Evolutionary conservation across 2,329 filamentous ascomycete genomes (phyloP), one percentile per base, ranked within the genome.

Genomic region (Colletotrichum karsti): DNA sequence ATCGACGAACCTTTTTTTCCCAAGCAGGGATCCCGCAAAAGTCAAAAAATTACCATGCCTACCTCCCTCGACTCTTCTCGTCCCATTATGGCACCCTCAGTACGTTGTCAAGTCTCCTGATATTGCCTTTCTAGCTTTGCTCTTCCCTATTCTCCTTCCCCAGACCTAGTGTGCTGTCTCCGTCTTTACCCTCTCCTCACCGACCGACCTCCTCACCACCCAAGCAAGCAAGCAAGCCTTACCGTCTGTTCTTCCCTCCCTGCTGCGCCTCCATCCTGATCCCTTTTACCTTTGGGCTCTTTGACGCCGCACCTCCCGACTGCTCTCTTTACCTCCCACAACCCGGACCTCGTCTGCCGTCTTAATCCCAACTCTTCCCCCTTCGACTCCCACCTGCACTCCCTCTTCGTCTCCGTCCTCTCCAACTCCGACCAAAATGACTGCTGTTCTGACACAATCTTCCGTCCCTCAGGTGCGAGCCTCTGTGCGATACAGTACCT

Each of bases 21-120:
- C 33, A 12, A 50, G 53, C 64, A 67, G 64, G 64, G 59, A 67
- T 64, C 53, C 33, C 44, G 51, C 44, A 5, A 35, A 64, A 67
- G 33, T 42, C 56, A 54, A 46, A 67, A 44, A 61, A 62, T 30
- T 33, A 63, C 73, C 75, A 90, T 90, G 87, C 85, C 87, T 76
- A 77, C 83, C 69, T 90, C 87, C n/a, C 74, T 89, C 65, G 87
- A 90, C 63, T 90, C 87, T 48, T 83, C 86, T 60, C 86, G 87
- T 76, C 87, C 87, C 73, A 90, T 90, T 77, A 89, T 90, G 87
- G 86, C 86, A 67, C 84, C 87, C 53, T 89, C 87, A 75, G 87
- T 90, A 87, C 62, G 87, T 87, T 69, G 69, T 67, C 69, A 55
- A 22, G 48, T 44, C 60, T 53, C 37, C 63, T 51, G 51, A 58